These are phyloP conservation scores for Penstemon eatonii DNA, from an alignment of 257 asterid genomes.

Conservation along the genomic window DNA sequence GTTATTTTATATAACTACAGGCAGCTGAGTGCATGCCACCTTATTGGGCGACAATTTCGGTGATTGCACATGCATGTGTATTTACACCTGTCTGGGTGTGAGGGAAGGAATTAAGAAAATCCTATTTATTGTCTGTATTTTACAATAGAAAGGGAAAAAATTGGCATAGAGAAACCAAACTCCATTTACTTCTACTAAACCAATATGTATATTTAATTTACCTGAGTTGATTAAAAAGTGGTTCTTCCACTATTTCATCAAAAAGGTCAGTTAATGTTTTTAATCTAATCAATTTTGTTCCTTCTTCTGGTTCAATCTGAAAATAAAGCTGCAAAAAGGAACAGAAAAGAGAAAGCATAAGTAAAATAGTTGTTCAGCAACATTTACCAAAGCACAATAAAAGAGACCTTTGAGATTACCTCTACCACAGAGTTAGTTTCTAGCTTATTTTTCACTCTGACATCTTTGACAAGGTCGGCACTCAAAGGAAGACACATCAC, in stretches of 20 bases:
- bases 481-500: slow-evolving; percentile 78
- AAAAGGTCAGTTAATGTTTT: slow-evolving; percentile 81
- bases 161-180: background rate
- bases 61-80: no score
- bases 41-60: background rate
- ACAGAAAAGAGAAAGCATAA: background rate
- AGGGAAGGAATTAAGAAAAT: no score
- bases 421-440: slow-evolving; percentile 93
- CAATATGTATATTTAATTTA: slow-evolving; percentile 30
- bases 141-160: background rate
- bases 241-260: slow-evolving; percentile 92
- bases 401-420: slow-evolving; percentile 50
- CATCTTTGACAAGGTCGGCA: slow-evolving; percentile 76
- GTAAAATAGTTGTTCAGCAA: slow-evolving; percentile 14
- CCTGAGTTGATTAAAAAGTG: slow-evolving; percentile 96
- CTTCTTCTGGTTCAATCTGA: slow-evolving; percentile 94
- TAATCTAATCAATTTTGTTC: slow-evolving; percentile 47
- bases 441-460: slow-evolving; percentile 76
- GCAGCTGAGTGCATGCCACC: slow-evolving; percentile 1
- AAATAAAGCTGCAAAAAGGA: slow-evolving; percentile 71
- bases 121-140: no score
- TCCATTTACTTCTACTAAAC: background rate
- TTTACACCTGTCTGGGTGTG: no score
- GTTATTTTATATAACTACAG: background rate
- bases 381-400: slow-evolving; percentile 13